Evolutionary conservation across 1,284 basidiomycete genomes (phyloP).

Genomic region (Inonotus hispidus): DNA sequence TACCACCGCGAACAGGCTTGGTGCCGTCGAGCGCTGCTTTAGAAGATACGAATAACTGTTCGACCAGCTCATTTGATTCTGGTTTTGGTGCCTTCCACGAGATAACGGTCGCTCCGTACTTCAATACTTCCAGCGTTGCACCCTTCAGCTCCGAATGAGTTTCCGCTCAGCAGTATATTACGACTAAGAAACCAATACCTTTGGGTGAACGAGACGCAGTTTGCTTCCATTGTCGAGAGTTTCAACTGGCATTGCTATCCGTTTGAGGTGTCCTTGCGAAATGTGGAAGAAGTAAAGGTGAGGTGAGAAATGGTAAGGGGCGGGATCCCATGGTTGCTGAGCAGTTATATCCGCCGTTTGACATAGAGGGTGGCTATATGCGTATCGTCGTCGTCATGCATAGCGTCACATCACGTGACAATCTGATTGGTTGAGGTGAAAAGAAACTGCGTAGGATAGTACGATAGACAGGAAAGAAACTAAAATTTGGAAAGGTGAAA

Average conservation of each 20-base stretch:
- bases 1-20: constrained; percentile 76
- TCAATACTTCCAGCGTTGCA: constrained; percentile 60
- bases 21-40: constrained; percentile 73
- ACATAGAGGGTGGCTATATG: neutral
- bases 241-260: constrained; percentile 9
- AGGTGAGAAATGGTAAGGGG: neutral
- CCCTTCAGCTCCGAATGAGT: constrained; percentile 43
- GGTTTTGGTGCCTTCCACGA: constrained; percentile 61
- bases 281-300: no score
- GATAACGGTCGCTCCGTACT: constrained; percentile 79
- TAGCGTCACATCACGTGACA: constrained; percentile 1
- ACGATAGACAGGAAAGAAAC: no score
- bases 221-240: constrained; percentile 6
- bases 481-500: neutral
- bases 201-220: constrained; percentile 20
- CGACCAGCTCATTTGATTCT: constrained; percentile 38
- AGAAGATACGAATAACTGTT: constrained; percentile 73
- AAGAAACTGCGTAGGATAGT: no score
- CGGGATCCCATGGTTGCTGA: neutral
- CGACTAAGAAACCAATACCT: constrained; percentile 11
- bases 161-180: neutral
- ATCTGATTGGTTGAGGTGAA: no score
- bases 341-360: neutral
- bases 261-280: neutral
- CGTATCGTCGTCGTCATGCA: constrained; percentile 4